Conservation (phyloP, 1,139 yeast genomes). For the Saccharomycopsis crataegensis region DNA sequence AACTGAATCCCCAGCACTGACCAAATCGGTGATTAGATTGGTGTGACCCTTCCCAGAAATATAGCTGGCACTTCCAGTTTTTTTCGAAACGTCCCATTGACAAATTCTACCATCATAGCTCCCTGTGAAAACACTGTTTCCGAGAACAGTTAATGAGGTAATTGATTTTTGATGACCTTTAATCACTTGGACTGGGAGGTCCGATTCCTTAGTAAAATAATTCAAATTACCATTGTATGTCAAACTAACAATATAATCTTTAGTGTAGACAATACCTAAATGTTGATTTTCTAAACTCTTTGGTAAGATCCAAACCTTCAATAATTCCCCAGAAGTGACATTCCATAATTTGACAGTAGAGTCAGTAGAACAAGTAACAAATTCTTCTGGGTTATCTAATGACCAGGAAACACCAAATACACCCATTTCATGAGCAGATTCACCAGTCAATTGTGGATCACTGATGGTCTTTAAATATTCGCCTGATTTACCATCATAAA, state of each 20-base stretch:
- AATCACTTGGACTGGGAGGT: constrained; percentile 38
- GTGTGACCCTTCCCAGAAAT: constrained; percentile 40
- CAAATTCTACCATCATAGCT: constrained; percentile 75
- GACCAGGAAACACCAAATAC: constrained; percentile 74
- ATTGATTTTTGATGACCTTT: constrained; percentile 80
- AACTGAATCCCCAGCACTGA: constrained; percentile 24
- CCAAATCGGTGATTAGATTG: constrained; percentile 42
- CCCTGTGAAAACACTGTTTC: constrained; percentile 48
- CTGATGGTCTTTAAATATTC: constrained; percentile 48
- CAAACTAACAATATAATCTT: constrained; percentile 54
- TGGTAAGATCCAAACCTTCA: constrained; percentile 40
- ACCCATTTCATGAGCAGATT: constrained; percentile 63
- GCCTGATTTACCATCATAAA: constrained; percentile 87
- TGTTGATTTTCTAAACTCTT: constrained; percentile 55
- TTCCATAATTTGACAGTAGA: constrained; percentile 63
- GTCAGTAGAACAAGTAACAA: constrained; percentile 85
- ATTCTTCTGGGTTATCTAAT: constrained; percentile 41
- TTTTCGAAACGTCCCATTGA: constrained; percentile 40
- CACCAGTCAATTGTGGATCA: constrained; percentile 21
- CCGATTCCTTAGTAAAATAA: constrained; percentile 39
- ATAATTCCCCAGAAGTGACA: constrained; percentile 32
- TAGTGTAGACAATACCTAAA: constrained; percentile 70
- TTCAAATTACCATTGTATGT: constrained; percentile 68
- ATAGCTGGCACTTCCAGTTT: constrained; percentile 31
- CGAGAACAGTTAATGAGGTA: constrained; percentile 44